Base-by-base conservation (phyloP, 192 early-diverging fungal genomes). In the Rhizophlyctis rosea region DNA sequence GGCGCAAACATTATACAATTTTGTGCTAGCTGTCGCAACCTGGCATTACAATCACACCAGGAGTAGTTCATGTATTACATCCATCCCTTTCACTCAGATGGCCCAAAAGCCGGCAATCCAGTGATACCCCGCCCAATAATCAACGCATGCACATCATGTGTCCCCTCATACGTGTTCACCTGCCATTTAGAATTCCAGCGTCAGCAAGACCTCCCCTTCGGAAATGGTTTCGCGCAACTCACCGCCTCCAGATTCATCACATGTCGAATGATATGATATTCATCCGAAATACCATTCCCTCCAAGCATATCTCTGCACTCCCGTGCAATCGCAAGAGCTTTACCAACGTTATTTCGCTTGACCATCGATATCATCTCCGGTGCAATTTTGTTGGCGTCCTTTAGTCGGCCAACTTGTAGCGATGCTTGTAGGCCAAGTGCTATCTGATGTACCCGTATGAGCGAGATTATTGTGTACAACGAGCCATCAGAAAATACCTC, bases 81-180 rank as follows among this genome's bases (percentile, higher is more conserved):
- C n/a, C n/a, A n/a, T n/a, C n/a, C n/a, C n/a, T 44, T 44, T 18
- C 18, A 44, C 18, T 7, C 39, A 7, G 39, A 44, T 44, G 9
- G 9, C 9, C 55, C 64, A 65, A 81, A 81, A 9, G 80, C 71
- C 14, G 68, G 71, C 9, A 97, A 81, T 18, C 94, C 94, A n/a
- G 96, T 98, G 57, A 98, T 92, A 11, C 88, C 96, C 44, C 91
- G 77, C 24, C 94, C 96, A 25, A 98, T 69, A 57, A 96, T 96
- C 60, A 98, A 74, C 16, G 93, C 85, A 66, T 98, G 96, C 30
- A 98, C 86, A 72, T 97, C 94, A 57, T 96, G 89, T 0, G 94
- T 98, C 31, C 94, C 96, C 74, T 98, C 96, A 68, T 98, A 98
- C 0, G 96, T 98, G 75, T 94, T 95, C 36, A 91, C 90, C 53